Percentiles rank a stretch among this genome's conserved stretches.
Conservation (phyloP, 1,139 yeast genomes). For the Geotrichum aggregatum region DNA sequence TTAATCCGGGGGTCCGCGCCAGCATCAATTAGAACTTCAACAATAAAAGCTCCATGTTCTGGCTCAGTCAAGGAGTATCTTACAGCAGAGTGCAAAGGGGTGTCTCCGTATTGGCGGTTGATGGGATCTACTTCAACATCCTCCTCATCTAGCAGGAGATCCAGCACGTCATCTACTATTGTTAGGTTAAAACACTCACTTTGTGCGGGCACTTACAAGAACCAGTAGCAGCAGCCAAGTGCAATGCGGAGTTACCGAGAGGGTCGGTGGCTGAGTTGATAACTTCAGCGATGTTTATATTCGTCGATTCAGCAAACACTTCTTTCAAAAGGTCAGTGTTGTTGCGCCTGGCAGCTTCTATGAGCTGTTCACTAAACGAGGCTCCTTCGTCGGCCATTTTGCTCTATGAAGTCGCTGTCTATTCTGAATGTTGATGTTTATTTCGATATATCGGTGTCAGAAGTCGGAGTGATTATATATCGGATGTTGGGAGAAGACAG, state of each 20-base stretch:
- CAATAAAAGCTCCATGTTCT: slow-evolving; percentile 75
- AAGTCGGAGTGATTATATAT: not conserved
- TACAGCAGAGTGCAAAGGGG: slow-evolving; percentile 87
- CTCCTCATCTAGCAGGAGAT: slow-evolving; percentile 73
- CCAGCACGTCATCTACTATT: slow-evolving; percentile 59
- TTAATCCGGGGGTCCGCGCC: slow-evolving; percentile 75
- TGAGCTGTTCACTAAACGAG: slow-evolving; percentile 66
- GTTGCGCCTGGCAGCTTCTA: slow-evolving; percentile 86
- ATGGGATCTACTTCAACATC: slow-evolving; percentile 87
- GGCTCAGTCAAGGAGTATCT: slow-evolving; percentile 72
- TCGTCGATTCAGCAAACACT: slow-evolving; percentile 47
- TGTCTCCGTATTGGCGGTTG: slow-evolving; percentile 68
- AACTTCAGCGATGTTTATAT: slow-evolving; percentile 51
- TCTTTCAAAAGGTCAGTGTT: slow-evolving; percentile 69
- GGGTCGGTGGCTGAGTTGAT: slow-evolving; percentile 73
- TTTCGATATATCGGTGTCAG: not conserved
- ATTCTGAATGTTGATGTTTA: no score
- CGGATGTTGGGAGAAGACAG: not conserved
- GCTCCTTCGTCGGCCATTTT: slow-evolving; percentile 56
- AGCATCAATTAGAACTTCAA: slow-evolving; percentile 80
- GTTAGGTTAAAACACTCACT: not conserved
- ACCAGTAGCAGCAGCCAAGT: slow-evolving; percentile 76
- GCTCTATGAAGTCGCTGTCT: not conserved
- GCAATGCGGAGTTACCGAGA: slow-evolving; percentile 77
- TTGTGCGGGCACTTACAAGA: slow-evolving; percentile 46